Base-by-base conservation (phyloP, 208 protist genomes). In the Angomonas ambiguus region DNA sequence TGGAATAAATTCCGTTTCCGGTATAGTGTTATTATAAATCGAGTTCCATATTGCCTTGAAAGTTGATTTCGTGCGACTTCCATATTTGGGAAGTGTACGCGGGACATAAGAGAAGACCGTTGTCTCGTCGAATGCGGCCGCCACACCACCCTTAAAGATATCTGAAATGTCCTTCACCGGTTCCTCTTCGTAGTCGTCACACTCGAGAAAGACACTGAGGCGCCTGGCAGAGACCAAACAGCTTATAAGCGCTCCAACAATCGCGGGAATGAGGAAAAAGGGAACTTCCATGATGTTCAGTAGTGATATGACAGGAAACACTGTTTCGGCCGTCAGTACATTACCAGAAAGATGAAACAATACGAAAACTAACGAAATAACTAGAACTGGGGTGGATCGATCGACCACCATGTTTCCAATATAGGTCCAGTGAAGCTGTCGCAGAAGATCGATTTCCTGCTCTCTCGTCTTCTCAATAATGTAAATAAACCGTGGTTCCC, bases 211-310 rank as follows among this genome's bases (percentile, higher is more conserved):
- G 16, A 45, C 28, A 5, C 56, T 65, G 10, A 97, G 20, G 16
- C 93, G 85, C 16, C 67, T 66, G 62, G 88, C 60, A 10, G 93
- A 88, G 22, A 97, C 85, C 27, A 78, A 41, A 60, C 82, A 94
- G 35, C 94, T 80, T 16, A 90, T 70, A 0, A 92, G 2, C 1
- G 68, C 48, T 16, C 73, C 84, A 25, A 97, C 35, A 5, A 94
- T 65, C 5, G 72, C 68, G 1, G 96, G 94, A 18, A 98, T 83
- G 79, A 94, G 86, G 38, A 93, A 85, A 42, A 97, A 92, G 2
- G 95, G 94, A 34, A 92, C 76, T n/a, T 83, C 79, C 33, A 98
- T 82, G 11, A 96, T 82, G 67, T 88, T 84, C 51, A 98, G 90
- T 38, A 98, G 82, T 3, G 86, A 62, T 31, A 98, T 83, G 20